Base-by-base conservation (phyloP, 768 basidiomycete genomes). In the Tulasnella sp. region DNA sequence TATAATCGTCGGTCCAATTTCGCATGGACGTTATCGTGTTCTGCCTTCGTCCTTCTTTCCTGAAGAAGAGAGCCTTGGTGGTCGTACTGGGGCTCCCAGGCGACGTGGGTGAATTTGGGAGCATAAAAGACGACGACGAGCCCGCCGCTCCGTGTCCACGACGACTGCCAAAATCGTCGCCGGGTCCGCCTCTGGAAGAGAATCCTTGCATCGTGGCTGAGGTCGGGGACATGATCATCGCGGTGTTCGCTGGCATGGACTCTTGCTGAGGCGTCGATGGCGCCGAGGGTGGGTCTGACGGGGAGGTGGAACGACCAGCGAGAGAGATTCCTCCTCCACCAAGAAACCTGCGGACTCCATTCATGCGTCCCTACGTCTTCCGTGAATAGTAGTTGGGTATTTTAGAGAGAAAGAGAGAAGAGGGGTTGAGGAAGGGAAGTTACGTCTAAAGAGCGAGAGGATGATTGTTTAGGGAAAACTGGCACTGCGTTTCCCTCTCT, bases 31-130 rank as follows among this genome's bases (percentile, higher is more conserved):
- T 67, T 35, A 67, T 6, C 32, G 61, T 67, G 44, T 72, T 40
- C 37, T 46, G 71, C 37, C 39, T 40, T 39, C 71, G 71, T 11
- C 39, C 37, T 40, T 72, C 71, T 46, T 72, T 72, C 40, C 57
- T 57, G 61, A 77, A 77, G 69, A 77, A 70, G 44, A 69, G 67
- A 26, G 16, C 77, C 35, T 77, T 77, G 69, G 77, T 77, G 5
- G 77, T 71, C 42, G 70, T 70, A 32, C 77, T 44, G n/a, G 77
- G 77, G 70, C 74, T 75, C 46, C 23, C 42, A 20, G 74, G 74
- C 46, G 74, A 75, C 35, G 13, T 75, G n/a, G 74, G 74, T 23
- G 74, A 75, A 15, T 71, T 35, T 67, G 61, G 61, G 61, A 26
- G 26, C 5, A 11, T 29, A 35, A 67, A 67, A 0, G 61, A 67